Evolutionary conservation across 371 early-diverging fungal species (phyloP), one percentile per base, ranked within the genome.

Genomic region (Rhizopus arrhizus): DNA sequence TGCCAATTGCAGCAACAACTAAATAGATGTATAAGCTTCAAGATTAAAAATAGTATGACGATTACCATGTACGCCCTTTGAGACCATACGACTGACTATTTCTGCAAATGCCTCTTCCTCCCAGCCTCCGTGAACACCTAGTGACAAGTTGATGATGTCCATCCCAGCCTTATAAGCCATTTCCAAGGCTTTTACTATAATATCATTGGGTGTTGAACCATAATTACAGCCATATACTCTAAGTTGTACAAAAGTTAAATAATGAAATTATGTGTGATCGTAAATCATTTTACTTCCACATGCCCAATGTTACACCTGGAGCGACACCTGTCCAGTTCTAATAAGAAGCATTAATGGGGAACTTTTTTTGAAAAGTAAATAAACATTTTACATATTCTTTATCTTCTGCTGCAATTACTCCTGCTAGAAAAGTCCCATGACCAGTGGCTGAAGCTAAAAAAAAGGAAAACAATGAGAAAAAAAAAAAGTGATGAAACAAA

Each of bases 121-220:
- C 77, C 80, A 76, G 5, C 74, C 72, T 32, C 69, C 65, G 12
- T 52, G 43, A 1, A 64, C 42, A 33, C 72, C 67, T n/a, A 61
- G 36, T n/a, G 68, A 71, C 11, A 71, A 53, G 15, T 51, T 66
- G 47, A 70, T 64, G n/a, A 67, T 42, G 42, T 64, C 61, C 65
- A 67, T 69, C 11, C 59, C 68, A 35, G 56, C 76, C 77, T 74
- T 72, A 53, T 77, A 82, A 2, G 93, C 92, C 36, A 59, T 72
- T 56, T 85, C 85, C 71, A 92, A 74, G 5, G 90, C 91, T 43
- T 78, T 77, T 28, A 89, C 63, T 2, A 92, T 65, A 9, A 87
- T 75, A 60, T 90, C 90, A 47, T 82, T 83, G 1, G 83, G 54
- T 13, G 55, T 49, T 45, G 43, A 36, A 11, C 34, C 22, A 29